phyloP scores from a whole-genome alignment of 768 basidiomycete species.

The Rhodotorula kratochvilovae region DNA sequence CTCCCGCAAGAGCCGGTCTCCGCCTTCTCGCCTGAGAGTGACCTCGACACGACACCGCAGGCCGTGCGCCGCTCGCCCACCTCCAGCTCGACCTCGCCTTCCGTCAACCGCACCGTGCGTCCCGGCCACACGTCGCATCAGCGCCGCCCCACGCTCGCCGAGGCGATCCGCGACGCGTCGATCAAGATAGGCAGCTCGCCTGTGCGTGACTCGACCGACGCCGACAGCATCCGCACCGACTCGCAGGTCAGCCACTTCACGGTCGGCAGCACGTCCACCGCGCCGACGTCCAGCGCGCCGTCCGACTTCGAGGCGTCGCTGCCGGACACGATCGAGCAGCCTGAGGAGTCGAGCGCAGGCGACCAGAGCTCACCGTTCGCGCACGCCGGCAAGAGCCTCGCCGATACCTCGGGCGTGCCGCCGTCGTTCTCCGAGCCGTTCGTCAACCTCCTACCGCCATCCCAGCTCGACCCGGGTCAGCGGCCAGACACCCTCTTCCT shows the following conservation, averaged over 20 bases:
- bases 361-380: not conserved
- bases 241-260: constrained; percentile 12
- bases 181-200: constrained; percentile 25
- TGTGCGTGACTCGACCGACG: constrained; percentile 1
- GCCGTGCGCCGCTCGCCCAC: constrained; percentile 3
- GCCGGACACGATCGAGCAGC: not conserved
- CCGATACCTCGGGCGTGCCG: too few species aligned
- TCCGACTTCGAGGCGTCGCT: not conserved
- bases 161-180: constrained; percentile 31
- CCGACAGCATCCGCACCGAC: constrained; percentile 3
- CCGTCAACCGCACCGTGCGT: not conserved
- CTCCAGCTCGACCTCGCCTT: not conserved
- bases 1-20: constrained; percentile 47
- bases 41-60: constrained; percentile 35
- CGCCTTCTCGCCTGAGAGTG: constrained; percentile 5
- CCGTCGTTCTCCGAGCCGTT: constrained; percentile 1
- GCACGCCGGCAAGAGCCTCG: not conserved
- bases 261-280: not conserved
- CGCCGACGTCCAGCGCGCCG: not conserved
- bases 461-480: not conserved
- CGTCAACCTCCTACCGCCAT: constrained; percentile 9
- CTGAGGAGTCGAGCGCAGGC: not conserved
- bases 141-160: constrained; percentile 35
- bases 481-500: constrained; percentile 25
- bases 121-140: not conserved